Evolutionary conservation across 768 basidiomycete genomes (phyloP).

Genomic region (Thelephora aurantiotincta): DNA sequence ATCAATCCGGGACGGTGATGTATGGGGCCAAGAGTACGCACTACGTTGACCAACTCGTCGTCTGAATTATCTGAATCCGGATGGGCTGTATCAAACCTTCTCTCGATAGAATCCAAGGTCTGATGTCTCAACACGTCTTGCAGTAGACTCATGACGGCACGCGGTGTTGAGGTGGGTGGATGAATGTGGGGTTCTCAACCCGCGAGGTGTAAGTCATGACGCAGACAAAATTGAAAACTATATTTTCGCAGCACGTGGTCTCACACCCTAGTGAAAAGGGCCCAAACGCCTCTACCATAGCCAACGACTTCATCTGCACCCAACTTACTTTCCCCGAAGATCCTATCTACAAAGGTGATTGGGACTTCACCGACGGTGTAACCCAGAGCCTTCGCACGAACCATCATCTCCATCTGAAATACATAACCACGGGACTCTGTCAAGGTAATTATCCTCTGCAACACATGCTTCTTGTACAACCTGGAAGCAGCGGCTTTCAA

Average conservation of each 20-base stretch:
- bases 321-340: constrained; percentile 89
- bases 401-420: constrained; percentile 99
- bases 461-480: constrained; percentile 61
- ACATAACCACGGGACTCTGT: constrained; percentile 86
- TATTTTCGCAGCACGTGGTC: neutral
- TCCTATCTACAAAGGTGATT: constrained; percentile 88
- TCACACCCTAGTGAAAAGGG: constrained; percentile 61
- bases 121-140: constrained; percentile 56
- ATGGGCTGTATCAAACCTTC: constrained; percentile 9
- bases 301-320: constrained; percentile 79
- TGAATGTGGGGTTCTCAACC: neutral
- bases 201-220: neutral
- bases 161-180: neutral
- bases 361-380: constrained; percentile 85
- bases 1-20: neutral
- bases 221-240: neutral
- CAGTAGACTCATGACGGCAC: constrained; percentile 45
- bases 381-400: constrained; percentile 69
- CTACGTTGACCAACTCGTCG: constrained; percentile 62
- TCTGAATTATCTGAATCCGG: constrained; percentile 40
- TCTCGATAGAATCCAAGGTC: constrained; percentile 22
- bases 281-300: constrained; percentile 78
- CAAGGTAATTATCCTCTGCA: constrained; percentile 72
- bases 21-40: constrained; percentile 21
- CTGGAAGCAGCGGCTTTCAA: constrained; percentile 21